A percentile compares a stretch with the other conserved stretches of the same genome.
Evolutionary conservation across 257 asterid species (phyloP).

Genomic region (Solanum clarkiae): DNA sequence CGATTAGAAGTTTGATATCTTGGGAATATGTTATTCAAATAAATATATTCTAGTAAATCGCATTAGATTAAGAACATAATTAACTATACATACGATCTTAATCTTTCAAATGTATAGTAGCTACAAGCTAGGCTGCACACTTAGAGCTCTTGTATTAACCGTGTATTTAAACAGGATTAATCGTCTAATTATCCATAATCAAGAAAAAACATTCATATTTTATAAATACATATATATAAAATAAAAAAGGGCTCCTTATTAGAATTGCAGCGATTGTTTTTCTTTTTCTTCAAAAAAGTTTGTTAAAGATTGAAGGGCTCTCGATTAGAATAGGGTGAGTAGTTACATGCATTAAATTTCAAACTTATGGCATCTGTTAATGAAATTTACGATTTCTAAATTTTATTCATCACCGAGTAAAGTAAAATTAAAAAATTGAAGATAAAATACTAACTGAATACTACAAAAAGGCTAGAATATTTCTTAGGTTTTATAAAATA

Average conservation of each 20-base stretch:
- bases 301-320: not conserved
- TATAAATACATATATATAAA: too few species aligned
- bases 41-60: not conserved
- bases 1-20: not conserved
- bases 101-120: not conserved
- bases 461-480: not conserved
- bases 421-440: too few species aligned
- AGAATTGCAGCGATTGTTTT: not conserved
- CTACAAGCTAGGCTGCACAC: not conserved
- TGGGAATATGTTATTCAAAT: not conserved
- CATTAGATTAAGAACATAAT: not conserved
- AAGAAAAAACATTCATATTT: not conserved
- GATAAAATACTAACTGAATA: not conserved
- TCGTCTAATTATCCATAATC: not conserved
- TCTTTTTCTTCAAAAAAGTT: not conserved
- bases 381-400: too few species aligned
- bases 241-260: not conserved
- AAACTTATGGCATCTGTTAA: not conserved
- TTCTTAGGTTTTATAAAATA: not conserved
- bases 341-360: not conserved
- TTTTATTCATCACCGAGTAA: too few species aligned
- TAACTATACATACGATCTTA: not conserved
- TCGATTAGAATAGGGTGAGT: not conserved
- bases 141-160: not conserved
- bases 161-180: not conserved